Percentiles rank a stretch among this genome's conserved stretches.
Conservation (phyloP, 2,329 filamentous ascomycete species). For the Penicillium italicum region DNA sequence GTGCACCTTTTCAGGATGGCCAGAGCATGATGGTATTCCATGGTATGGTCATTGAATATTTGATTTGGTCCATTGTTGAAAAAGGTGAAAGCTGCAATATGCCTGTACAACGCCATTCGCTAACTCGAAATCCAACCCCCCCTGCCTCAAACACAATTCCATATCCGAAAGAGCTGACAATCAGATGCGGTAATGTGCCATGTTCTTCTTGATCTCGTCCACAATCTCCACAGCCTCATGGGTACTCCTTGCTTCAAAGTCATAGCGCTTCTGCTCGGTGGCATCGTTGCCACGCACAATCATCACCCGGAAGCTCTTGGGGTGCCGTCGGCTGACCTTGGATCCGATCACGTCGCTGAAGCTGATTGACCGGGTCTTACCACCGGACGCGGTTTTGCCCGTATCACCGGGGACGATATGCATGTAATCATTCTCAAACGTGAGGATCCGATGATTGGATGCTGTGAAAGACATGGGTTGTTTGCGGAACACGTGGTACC, state of each 20-base stretch:
- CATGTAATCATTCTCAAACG: constrained; percentile 64
- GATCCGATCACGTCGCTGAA: constrained; percentile 62
- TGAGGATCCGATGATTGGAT: constrained; percentile 57
- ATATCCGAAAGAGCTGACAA: not conserved
- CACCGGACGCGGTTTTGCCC: constrained; percentile 53
- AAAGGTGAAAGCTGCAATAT: no score
- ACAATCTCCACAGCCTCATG: constrained; percentile 61
- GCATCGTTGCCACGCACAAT: constrained; percentile 60
- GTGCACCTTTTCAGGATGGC: no score
- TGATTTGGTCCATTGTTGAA: no score
- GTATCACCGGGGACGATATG: constrained; percentile 59
- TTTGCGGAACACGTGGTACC: constrained; percentile 62
- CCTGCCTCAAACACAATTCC: not conserved
- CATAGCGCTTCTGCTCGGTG: constrained; percentile 63
- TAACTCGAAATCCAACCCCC: not conserved
- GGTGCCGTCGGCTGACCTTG: constrained; percentile 62
- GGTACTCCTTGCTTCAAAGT: constrained; percentile 59
- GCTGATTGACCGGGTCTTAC: constrained; percentile 59
- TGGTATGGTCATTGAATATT: no score
- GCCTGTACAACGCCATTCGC: not conserved
- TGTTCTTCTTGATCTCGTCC: constrained; percentile 59
- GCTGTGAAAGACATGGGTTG: constrained; percentile 63
- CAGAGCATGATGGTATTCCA: no score
- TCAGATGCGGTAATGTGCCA: constrained; percentile 46
- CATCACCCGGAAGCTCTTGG: constrained; percentile 60